Conservation (phyloP, 1,139 yeast species). For the Ogataea hybrid region DNA sequence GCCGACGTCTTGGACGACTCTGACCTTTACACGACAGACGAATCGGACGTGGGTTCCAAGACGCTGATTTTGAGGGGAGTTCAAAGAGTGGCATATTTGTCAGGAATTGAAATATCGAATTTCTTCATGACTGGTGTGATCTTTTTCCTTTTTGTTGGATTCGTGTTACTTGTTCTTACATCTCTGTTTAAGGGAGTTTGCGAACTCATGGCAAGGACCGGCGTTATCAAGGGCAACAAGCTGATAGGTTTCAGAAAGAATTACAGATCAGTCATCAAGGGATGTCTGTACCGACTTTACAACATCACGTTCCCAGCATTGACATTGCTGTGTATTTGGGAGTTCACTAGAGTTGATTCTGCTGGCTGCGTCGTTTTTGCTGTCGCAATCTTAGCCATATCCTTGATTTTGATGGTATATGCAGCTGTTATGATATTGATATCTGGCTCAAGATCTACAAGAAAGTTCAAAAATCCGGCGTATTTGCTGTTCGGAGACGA, state of each 20-base stretch:
- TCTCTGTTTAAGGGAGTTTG: constrained; percentile 70
- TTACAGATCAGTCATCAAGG: constrained; percentile 81
- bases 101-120: constrained; percentile 81
- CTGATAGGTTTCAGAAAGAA: constrained; percentile 77
- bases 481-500: constrained; percentile 86
- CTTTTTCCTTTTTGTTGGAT: constrained; percentile 76
- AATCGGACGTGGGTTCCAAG: constrained; percentile 57
- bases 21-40: constrained; percentile 67
- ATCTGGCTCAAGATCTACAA: constrained; percentile 69
- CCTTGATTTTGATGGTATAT: constrained; percentile 59
- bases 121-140: constrained; percentile 84
- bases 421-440: constrained; percentile 72
- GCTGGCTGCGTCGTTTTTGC: constrained; percentile 83
- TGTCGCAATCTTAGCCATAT: constrained; percentile 56
- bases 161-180: constrained; percentile 64
- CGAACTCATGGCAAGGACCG: constrained; percentile 65
- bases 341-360: constrained; percentile 78
- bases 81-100: constrained; percentile 83
- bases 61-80: constrained; percentile 86
- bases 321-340: constrained; percentile 83
- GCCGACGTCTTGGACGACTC: constrained; percentile 49
- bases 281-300: constrained; percentile 79
- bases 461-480: constrained; percentile 86
- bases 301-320: constrained; percentile 85
- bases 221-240: constrained; percentile 59